phyloP scores from a whole-genome alignment of 2,329 filamentous ascomycete species.

The Cordyceps farinosa region DNA sequence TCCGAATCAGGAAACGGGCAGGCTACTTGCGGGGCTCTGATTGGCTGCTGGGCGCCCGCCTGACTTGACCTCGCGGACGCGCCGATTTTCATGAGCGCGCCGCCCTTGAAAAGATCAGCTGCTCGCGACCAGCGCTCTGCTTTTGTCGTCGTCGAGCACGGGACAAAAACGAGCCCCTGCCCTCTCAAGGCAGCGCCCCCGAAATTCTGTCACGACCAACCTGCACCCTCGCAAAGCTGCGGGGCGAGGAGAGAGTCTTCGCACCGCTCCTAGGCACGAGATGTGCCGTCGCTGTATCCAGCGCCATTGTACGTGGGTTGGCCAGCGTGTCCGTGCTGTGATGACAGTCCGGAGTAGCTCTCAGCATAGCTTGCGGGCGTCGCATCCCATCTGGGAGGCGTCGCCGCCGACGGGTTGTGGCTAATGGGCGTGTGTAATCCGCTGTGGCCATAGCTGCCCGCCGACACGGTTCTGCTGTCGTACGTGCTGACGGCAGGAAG shows the following conservation, averaged over 20 bases:
- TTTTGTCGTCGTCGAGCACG: neutral
- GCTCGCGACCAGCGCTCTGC: neutral
- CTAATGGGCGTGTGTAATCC: slow-evolving; percentile 39
- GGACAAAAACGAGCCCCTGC: slow-evolving; percentile 1
- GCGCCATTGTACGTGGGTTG: slow-evolving; percentile 40
- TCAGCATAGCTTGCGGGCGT: slow-evolving; percentile 38
- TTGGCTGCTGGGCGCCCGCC: neutral
- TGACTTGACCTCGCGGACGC: slow-evolving; percentile 8
- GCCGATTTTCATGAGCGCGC: neutral
- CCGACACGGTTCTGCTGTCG: slow-evolving; percentile 33
- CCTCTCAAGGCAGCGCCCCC: neutral
- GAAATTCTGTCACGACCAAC: neutral
- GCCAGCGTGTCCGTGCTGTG: slow-evolving; percentile 32
- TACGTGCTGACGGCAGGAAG: slow-evolving; percentile 40
- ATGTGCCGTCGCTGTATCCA: slow-evolving; percentile 41
- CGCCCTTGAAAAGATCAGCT: neutral
- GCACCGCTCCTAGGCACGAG: slow-evolving; percentile 36
- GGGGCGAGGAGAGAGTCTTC: neutral
- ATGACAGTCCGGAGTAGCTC: slow-evolving; percentile 36
- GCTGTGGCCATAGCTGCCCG: slow-evolving; percentile 37
- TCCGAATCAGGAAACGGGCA: slow-evolving; percentile 16
- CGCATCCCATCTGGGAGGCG: slow-evolving; percentile 41
- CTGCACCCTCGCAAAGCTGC: neutral
- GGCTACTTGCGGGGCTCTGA: neutral
- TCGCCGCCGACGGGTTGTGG: slow-evolving; percentile 35